These are phyloP conservation scores for Quercus gilva DNA, from an alignment of 306 rosid genomes.

Conservation along the genomic window DNA sequence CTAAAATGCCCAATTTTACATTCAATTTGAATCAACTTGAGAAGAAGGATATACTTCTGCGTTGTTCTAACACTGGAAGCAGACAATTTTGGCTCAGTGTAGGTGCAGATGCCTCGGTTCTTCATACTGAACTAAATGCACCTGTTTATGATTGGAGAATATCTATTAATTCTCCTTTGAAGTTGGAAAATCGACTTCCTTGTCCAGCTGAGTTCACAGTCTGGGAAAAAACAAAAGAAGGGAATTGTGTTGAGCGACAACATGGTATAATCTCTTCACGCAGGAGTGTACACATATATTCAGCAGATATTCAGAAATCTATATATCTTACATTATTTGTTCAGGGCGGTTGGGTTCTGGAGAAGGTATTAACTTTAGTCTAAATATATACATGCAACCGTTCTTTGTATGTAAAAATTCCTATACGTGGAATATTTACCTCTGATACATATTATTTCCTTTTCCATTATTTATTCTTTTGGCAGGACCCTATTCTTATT, in stretches of 20 bases:
- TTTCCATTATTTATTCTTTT: slow-evolving; percentile 11
- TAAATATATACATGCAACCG: slow-evolving; percentile 9
- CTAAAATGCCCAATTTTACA: slow-evolving; percentile 38
- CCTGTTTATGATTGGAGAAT: slow-evolving; percentile 98
- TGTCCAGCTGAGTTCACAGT: slow-evolving; percentile 80
- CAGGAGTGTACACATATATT: slow-evolving; percentile 70
- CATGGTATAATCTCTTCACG: slow-evolving; percentile 69
- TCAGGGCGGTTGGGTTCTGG: slow-evolving; percentile 91
- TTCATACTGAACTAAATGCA: slow-evolving; percentile 82
- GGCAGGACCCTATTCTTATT: slow-evolving; percentile 79
- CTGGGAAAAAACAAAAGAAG: slow-evolving; percentile 74
- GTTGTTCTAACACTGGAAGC: slow-evolving; percentile 60
- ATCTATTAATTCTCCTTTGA: slow-evolving; percentile 76
- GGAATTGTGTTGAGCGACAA: slow-evolving; percentile 59
- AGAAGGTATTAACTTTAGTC: slow-evolving; percentile 59
- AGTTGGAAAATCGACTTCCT: slow-evolving; percentile 91
- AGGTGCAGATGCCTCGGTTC: slow-evolving; percentile 89
- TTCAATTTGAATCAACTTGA: slow-evolving; percentile 86
- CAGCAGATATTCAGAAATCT: slow-evolving; percentile 80
- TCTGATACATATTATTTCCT: slow-evolving; percentile 6
- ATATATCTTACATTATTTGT: slow-evolving; percentile 72
- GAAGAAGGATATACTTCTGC: slow-evolving; percentile 81
- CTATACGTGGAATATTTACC: neutral
- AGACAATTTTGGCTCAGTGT: slow-evolving; percentile 80
- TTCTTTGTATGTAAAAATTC: neutral